Evolutionary conservation across 306 rosid genomes (phyloP).

Genomic region (Medicago ruthenica): DNA sequence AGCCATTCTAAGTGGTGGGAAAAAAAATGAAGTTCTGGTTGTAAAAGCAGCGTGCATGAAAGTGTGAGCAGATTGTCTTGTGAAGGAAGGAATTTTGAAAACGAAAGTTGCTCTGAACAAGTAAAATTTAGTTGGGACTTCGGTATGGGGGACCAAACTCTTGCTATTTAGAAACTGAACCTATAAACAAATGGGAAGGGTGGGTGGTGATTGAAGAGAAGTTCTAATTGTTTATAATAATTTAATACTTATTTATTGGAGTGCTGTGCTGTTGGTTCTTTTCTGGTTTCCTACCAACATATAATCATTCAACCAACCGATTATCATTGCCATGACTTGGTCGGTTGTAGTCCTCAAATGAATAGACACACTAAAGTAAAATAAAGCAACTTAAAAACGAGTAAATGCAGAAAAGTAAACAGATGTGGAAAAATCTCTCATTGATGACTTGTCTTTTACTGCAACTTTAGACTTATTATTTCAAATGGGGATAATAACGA

Average conservation of each 20-base stretch:
- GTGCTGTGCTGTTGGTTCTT: not conserved
- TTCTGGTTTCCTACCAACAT: not conserved
- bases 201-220: not conserved
- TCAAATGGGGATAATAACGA: no score
- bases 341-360: not conserved
- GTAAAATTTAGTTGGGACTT: slow-evolving; percentile 13
- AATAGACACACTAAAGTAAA: not conserved
- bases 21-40: slow-evolving; percentile 16
- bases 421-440: not conserved
- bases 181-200: slow-evolving; percentile 1
- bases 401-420: not conserved
- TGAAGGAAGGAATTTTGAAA: slow-evolving; percentile 28
- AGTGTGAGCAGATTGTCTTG: slow-evolving; percentile 22
- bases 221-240: not conserved
- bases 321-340: not conserved
- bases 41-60: slow-evolving; percentile 12
- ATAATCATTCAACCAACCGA: not conserved
- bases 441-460: not conserved
- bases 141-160: not conserved
- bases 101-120: slow-evolving; percentile 23
- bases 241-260: not conserved
- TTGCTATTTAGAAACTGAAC: not conserved
- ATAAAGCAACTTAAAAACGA: not conserved
- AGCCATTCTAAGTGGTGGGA: slow-evolving; percentile 22
- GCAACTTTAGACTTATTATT: no score